Evolutionary conservation across 345 rosid species (phyloP).

Genomic region (Lumnitzera littorea): DNA sequence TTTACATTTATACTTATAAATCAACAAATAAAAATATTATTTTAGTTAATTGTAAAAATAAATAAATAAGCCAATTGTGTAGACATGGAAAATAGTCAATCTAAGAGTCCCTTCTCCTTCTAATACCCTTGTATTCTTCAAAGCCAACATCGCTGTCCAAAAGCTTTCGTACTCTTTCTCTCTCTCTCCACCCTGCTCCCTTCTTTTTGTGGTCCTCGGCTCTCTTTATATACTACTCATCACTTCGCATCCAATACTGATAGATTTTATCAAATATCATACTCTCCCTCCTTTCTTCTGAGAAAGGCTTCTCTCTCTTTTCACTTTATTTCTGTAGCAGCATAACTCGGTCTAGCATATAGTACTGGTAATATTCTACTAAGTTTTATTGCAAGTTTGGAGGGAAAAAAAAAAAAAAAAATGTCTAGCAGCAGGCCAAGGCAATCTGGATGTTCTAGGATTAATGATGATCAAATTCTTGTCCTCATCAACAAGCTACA

Average conservation of each 20-base stretch:
- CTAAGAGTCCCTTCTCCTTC: constrained; percentile 25
- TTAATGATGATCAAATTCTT: constrained; percentile 80
- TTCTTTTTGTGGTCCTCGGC: constrained; percentile 44
- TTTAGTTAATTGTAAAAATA: too few species aligned
- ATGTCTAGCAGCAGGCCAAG: constrained; percentile 92
- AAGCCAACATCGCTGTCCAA: constrained; percentile 59
- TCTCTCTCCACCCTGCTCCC: constrained; percentile 2
- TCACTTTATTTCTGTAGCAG: constrained; percentile 2
- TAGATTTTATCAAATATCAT: constrained; percentile 13
- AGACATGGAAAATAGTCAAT: too few species aligned
- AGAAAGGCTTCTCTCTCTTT: background rate
- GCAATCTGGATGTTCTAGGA: constrained; percentile 46
- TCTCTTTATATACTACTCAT: constrained; percentile 55
- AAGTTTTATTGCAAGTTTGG: background rate
- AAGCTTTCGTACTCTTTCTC: constrained; percentile 28
- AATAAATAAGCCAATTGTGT: too few species aligned
- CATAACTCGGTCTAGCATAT: background rate
- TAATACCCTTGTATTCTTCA: constrained; percentile 64
- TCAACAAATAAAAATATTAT: too few species aligned
- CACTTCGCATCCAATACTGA: constrained; percentile 32
- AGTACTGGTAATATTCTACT: background rate
- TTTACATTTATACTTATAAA: too few species aligned
- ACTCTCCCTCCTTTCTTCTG: constrained; percentile 5
- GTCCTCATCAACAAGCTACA: constrained; percentile 73
- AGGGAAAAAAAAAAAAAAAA: constrained; percentile 4